Evolutionary conservation across 805 yeast genomes (phyloP), one percentile per base, ranked within the genome.

Genomic region (Cyberlindnera subsufficiens): DNA sequence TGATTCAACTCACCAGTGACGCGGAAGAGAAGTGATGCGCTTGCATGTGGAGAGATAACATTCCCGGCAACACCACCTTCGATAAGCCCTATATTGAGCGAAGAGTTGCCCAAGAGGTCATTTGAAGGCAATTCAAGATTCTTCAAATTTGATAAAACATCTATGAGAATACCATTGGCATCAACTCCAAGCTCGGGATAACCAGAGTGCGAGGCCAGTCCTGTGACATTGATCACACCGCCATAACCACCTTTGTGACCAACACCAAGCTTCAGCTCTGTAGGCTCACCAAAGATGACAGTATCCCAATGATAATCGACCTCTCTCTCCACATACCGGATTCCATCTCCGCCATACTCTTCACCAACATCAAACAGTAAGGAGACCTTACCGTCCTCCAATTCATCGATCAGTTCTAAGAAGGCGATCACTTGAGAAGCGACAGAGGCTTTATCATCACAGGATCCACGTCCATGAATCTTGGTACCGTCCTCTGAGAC

Each of bases 241-340:
- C 59, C 50, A 35, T 62, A 72, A 14, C 64, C 64, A 11, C 86
- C 86, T 56, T 81, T 81, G 53, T 81, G 88, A 14, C 86, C 88
- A 5, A 72, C 74, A 6, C 83, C 84, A 16, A 82, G 64, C 51
- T 77, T 78, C 52, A 70, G 66, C 50, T 80, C 86, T 0, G 87
- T 81, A 3, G 88, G 87, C 54, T 81, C 88, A 5, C 87, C 87
- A 58, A 80, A 80, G 25, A 81, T 72, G 11, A 73, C 85, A 2
- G 74, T 46, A 10, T 75, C 72, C 83, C 84, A 80, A 10, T 60
- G 59, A 13, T 66, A 65, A n/a, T 69, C 65, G 22, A 75, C 57
- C 4, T 59, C 45, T 3, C 58, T 54, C 43, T 66, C 59, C 8
- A 74, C 79, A 11, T 55, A 44, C 22, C 35, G 49, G 80, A 80